Evolutionary conservation across 2,329 filamentous ascomycete genomes (phyloP).

Genomic region (Fusarium liriodendri): DNA sequence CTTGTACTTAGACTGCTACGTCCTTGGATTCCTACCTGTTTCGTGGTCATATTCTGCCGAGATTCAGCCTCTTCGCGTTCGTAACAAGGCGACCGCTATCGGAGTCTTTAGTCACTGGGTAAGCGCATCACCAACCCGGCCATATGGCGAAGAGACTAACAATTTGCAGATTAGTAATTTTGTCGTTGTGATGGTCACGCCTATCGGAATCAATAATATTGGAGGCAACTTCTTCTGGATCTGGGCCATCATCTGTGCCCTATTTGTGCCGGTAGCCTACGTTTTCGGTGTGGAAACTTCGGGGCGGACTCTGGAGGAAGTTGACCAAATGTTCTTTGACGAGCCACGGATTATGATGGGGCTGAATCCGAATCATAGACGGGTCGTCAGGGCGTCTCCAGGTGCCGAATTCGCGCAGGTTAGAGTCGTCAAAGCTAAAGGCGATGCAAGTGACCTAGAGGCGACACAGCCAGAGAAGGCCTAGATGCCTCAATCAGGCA

Average conservation of each 20-base stretch:
- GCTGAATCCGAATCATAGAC: not conserved
- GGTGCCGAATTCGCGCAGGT: not conserved
- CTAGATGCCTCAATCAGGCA: not conserved
- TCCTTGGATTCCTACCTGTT: not conserved
- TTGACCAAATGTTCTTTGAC: conserved; percentile 14
- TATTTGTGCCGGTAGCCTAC: conserved; percentile 7
- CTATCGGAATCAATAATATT: conserved; percentile 1
- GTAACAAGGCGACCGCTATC: not conserved
- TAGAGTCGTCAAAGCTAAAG: not conserved
- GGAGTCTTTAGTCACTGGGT: conserved; percentile 4
- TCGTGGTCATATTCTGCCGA: conserved; percentile 1
- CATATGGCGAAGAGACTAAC: not conserved
- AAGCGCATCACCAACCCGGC: not conserved
- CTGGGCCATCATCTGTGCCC: conserved; percentile 8
- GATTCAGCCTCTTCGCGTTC: not conserved
- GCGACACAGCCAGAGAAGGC: not conserved
- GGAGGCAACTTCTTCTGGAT: conserved; percentile 18
- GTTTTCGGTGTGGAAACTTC: conserved; percentile 12
- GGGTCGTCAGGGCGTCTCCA: not conserved
- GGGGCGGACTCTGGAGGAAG: conserved; percentile 2
- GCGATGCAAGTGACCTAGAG: not conserved
- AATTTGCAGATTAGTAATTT: conserved; percentile 8
- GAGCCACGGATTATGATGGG: conserved; percentile 9
- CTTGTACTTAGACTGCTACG: conserved; percentile 8
- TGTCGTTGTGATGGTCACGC: conserved; percentile 13